Evolutionary conservation across 495 filamentous ascomycete genomes (phyloP), one percentile per base, ranked within the genome.

Genomic region (Bacidia gigantensis): DNA sequence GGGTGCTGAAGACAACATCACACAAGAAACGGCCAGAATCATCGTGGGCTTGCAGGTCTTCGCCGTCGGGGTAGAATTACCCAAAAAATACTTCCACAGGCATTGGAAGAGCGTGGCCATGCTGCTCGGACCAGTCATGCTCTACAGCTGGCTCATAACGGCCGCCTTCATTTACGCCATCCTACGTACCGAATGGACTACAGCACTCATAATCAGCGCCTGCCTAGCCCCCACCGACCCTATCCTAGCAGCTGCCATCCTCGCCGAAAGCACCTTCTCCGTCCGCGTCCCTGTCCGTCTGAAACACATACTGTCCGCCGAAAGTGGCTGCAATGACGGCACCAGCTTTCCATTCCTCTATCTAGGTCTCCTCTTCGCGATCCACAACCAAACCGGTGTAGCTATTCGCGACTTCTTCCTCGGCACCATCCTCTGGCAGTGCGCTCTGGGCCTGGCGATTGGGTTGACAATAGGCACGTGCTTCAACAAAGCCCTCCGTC

Each of bases 211-310:
- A 3, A 65, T 76, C n/a, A 64, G 62, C 1, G 73, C 73, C 10
- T 76, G 72, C 54, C 61, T 75, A 14, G 67, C 72, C 0, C 72
- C 71, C 2, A 75, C 73, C 7, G 73, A 75, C 62, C 73, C 72
- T 0, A 71, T 76, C 9, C 62, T 76, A 11, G 68, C 73, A 17
- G 67, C 73, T 2, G 59, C 52, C 18, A 69, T 76, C 1, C 60
- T 76, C n/a, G 61, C 62, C 1, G 70, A 71, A 42, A 66, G 63
- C 12, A 64, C 52, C 23, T 76, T 76, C 60, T 65, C 62, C 38
- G 54, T 56, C 2, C 56, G 72, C 18, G 70, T 75, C 3, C 71
- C 72, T 2, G 65, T 60, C 35, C 57, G 72, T 2, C 49, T 76
- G 26, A 69, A 66, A 53, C 60, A 73, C 50, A 52, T 76, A 49